Conservation (phyloP, 2,329 filamentous ascomycete genomes). For the Colletotrichum lindemuthianum region DNA sequence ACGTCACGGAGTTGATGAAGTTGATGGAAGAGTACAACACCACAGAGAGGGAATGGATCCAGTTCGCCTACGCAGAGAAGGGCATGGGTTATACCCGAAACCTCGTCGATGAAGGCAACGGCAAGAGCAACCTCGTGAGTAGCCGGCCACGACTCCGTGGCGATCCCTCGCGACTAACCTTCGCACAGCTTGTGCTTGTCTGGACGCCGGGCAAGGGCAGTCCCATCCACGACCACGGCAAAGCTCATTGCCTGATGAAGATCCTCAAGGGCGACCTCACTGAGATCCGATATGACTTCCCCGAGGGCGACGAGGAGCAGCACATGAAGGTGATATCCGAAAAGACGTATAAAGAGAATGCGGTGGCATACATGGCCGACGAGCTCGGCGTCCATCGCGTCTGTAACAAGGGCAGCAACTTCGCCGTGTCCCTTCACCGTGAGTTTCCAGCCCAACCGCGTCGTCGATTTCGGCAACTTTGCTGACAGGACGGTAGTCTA, state of each 20-base stretch:
- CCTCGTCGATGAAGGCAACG: slow-evolving; percentile 89
- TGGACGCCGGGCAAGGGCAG: slow-evolving; percentile 88
- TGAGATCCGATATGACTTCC: slow-evolving; percentile 85
- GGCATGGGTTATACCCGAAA: slow-evolving; percentile 84
- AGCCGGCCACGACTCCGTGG: slow-evolving; percentile 39
- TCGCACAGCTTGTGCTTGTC: slow-evolving; percentile 79
- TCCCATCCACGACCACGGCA: slow-evolving; percentile 88
- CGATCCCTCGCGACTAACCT: slow-evolving; percentile 32
- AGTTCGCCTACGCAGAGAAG: slow-evolving; percentile 78
- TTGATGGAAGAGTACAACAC: slow-evolving; percentile 82
- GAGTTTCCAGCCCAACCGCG: background rate
- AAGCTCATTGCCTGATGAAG: slow-evolving; percentile 94
- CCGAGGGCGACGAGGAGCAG: slow-evolving; percentile 49
- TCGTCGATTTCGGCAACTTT: slow-evolving; percentile 1
- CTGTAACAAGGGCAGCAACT: slow-evolving; percentile 77
- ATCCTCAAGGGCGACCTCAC: slow-evolving; percentile 81
- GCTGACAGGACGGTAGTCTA: slow-evolving; percentile 65
- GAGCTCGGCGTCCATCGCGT: slow-evolving; percentile 88
- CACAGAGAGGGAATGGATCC: slow-evolving; percentile 74
- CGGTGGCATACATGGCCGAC: slow-evolving; percentile 92
- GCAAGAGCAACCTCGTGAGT: slow-evolving; percentile 76
- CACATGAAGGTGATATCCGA: slow-evolving; percentile 67
- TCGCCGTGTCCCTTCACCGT: slow-evolving; percentile 82
- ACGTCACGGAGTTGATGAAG: slow-evolving; percentile 74
- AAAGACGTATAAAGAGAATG: slow-evolving; percentile 73